Conservation (phyloP, 148 eudicot genomes). For the Chenopodium suecicum region DNA sequence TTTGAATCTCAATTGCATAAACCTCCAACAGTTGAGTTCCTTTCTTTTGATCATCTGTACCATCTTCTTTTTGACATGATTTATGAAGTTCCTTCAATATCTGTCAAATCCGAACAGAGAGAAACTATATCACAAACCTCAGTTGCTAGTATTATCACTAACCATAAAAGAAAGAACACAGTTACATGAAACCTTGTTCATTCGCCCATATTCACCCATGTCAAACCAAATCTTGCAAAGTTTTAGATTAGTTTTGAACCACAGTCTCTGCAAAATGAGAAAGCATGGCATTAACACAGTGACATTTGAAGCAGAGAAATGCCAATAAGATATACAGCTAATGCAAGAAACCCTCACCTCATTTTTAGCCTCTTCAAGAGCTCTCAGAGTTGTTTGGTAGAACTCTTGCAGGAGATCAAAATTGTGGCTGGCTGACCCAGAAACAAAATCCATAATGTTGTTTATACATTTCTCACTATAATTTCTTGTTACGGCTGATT, state of each 20-base stretch:
- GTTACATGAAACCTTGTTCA: constrained; percentile 73
- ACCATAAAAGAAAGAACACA: background rate
- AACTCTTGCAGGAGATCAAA: constrained; percentile 87
- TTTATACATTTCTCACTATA: constrained; percentile 98
- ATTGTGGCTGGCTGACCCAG: constrained; percentile 96
- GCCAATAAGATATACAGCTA: background rate
- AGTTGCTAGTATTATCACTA: background rate
- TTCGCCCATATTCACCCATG: constrained; percentile 96
- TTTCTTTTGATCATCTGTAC: constrained; percentile 97
- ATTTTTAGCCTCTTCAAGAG: constrained; percentile 99
- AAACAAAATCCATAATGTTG: constrained; percentile 97
- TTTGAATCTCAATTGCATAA: constrained; percentile 96
- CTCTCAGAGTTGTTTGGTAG: constrained; percentile 87
- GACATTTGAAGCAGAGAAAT: background rate
- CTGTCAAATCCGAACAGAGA: constrained; percentile 37
- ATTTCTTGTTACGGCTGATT: constrained; percentile 94
- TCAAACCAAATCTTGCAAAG: constrained; percentile 99
- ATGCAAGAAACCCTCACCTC: constrained; percentile 52
- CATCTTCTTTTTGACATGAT: constrained; percentile 95
- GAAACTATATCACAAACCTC: background rate
- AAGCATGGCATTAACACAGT: constrained; percentile 17
- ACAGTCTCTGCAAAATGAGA: constrained; percentile 65
- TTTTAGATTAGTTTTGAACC: constrained; percentile 99
- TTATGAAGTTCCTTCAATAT: constrained; percentile 98
- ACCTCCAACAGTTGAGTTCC: constrained; percentile 97